Conservation (phyloP, 495 filamentous ascomycete genomes). For the Penicillium psychrofluorescens region DNA sequence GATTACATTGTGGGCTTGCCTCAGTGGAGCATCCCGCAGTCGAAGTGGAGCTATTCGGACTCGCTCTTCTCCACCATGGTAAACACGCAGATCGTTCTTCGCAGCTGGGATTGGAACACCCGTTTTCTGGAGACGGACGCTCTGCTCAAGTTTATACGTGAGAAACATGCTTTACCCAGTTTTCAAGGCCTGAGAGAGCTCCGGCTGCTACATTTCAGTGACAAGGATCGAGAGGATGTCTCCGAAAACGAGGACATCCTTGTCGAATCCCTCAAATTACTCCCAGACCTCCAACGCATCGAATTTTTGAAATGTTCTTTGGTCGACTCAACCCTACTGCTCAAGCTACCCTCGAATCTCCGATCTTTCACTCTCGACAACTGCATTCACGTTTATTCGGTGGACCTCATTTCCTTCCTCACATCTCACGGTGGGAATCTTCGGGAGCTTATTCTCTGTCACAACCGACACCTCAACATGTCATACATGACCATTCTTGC, state of each 20-base stretch:
- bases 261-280: slow-evolving; percentile 46
- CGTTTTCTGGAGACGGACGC: slow-evolving; percentile 47
- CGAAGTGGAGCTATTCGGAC: slow-evolving; percentile 58
- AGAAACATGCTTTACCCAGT: slow-evolving; percentile 46
- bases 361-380: slow-evolving; percentile 63
- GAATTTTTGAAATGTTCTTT: slow-evolving; percentile 61
- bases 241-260: slow-evolving; percentile 39
- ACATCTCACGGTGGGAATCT: slow-evolving; percentile 53
- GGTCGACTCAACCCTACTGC: slow-evolving; percentile 52
- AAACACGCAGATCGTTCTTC: slow-evolving; percentile 40
- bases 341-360: slow-evolving; percentile 55
- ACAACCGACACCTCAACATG: slow-evolving; percentile 71
- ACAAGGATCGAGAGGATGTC: slow-evolving; percentile 5
- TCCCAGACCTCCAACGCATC: slow-evolving; percentile 56
- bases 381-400: slow-evolving; percentile 59
- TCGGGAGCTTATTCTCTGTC: slow-evolving; percentile 56
- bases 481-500: slow-evolving; percentile 59
- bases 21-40: slow-evolving; percentile 14
- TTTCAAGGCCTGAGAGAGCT: slow-evolving; percentile 57
- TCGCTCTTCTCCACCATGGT: slow-evolving; percentile 50
- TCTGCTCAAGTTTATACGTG: slow-evolving; percentile 42
- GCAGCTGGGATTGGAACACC: slow-evolving; percentile 73
- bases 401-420: slow-evolving; percentile 53
- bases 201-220: slow-evolving; percentile 54
- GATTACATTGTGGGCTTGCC: slow-evolving; percentile 27